Conservation (phyloP, 2,329 filamentous ascomycete species). For the Penicillium sclerotiorum region DNA sequence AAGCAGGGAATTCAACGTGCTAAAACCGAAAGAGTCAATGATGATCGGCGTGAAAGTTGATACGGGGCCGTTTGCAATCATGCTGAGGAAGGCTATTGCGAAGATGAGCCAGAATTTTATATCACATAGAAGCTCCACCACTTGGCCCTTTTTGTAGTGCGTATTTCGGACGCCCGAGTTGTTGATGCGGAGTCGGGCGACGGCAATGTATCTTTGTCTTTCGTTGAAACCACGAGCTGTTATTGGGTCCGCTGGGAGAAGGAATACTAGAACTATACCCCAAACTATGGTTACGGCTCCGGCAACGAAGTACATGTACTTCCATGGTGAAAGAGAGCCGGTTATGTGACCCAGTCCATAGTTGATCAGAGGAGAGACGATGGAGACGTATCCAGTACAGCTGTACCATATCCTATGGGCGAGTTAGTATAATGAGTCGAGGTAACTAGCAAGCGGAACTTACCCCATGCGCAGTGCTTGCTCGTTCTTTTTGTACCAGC, state of each 20-base stretch:
- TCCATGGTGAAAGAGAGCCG: slow-evolving; percentile 36
- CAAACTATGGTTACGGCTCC: slow-evolving; percentile 47
- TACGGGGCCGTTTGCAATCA: slow-evolving; percentile 51
- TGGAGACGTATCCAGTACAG: slow-evolving; percentile 48
- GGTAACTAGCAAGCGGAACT: not conserved
- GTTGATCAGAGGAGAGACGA: slow-evolving; percentile 52
- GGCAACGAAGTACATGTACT: slow-evolving; percentile 48
- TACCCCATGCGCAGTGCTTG: slow-evolving; percentile 31
- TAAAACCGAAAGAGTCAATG: slow-evolving; percentile 50
- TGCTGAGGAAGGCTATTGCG: slow-evolving; percentile 42
- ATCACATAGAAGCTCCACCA: slow-evolving; percentile 24
- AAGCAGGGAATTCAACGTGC: slow-evolving; percentile 47
- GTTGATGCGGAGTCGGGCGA: slow-evolving; percentile 30
- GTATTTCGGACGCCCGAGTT: slow-evolving; percentile 42
- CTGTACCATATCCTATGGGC: slow-evolving; percentile 39
- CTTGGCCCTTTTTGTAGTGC: slow-evolving; percentile 49
- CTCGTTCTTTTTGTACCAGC: slow-evolving; percentile 46
- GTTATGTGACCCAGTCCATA: slow-evolving; percentile 48
- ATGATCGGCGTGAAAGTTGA: slow-evolving; percentile 52
- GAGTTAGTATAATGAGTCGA: slow-evolving; percentile 22
- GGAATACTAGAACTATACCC: slow-evolving; percentile 42
- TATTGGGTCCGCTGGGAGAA: slow-evolving; percentile 47
- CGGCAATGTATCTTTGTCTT: slow-evolving; percentile 28
- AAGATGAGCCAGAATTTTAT: slow-evolving; percentile 28
- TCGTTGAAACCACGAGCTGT: slow-evolving; percentile 46